Percentiles rank a stretch among this genome's conserved stretches.
Conservation (phyloP, 176 grass and related monocot species). For the Echinochloa phyllopogon region DNA sequence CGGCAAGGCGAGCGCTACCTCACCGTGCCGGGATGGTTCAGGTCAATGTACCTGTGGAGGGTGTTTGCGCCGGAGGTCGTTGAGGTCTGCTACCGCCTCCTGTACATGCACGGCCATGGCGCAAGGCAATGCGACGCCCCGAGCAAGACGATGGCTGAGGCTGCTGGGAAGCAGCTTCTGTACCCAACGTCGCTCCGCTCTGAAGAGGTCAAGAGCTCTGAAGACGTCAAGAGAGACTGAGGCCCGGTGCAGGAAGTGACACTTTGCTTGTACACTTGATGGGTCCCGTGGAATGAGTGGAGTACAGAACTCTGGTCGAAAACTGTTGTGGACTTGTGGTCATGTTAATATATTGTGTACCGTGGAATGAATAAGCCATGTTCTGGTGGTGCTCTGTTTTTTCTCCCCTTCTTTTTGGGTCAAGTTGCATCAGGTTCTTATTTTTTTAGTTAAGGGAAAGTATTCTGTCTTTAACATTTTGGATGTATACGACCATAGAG, state of each 20-base stretch:
- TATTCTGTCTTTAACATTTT: too few species aligned
- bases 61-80: slow-evolving; percentile 65
- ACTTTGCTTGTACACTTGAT: not conserved
- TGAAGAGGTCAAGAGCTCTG: slow-evolving; percentile 41
- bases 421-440: too few species aligned
- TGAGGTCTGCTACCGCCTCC: slow-evolving; percentile 51
- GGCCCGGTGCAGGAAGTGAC: not conserved
- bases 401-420: too few species aligned
- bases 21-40: slow-evolving; percentile 65
- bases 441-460: too few species aligned
- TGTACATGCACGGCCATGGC: slow-evolving; percentile 44
- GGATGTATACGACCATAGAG: too few species aligned
- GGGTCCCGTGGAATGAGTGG: not conserved
- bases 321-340: not conserved
- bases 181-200: slow-evolving; percentile 57
- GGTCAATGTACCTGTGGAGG: slow-evolving; percentile 59
- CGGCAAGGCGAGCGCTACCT: slow-evolving; percentile 52
- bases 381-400: not conserved
- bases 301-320: not conserved
- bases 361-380: not conserved
- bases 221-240: slow-evolving; percentile 50
- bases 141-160: slow-evolving; percentile 51
- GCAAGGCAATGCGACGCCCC: slow-evolving; percentile 18
- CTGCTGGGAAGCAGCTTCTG: slow-evolving; percentile 52
- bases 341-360: not conserved